These are phyloP conservation scores for Annulohypoxylon bovei DNA, from an alignment of 495 filamentous ascomycete species.

Conservation along the genomic window DNA sequence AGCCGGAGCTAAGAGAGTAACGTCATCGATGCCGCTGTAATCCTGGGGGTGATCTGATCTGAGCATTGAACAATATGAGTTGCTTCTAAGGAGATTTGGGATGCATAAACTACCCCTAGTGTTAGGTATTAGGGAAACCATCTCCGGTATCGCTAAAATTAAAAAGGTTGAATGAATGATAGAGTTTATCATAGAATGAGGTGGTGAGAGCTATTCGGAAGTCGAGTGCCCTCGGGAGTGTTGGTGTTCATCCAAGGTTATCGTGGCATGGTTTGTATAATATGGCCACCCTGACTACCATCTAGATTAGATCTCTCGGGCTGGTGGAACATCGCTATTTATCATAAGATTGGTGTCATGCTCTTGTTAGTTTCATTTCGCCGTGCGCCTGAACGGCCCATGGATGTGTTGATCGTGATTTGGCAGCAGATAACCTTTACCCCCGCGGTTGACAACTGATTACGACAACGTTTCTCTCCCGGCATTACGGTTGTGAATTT, in stretches of 20 bases:
- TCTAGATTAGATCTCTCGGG: neutral
- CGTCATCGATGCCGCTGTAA: constrained; percentile 5
- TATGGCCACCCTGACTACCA: neutral
- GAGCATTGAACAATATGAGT: neutral
- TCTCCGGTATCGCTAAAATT: neutral
- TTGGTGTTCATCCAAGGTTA: neutral
- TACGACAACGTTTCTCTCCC: neutral
- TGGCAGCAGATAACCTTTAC: neutral
- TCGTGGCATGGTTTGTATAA: neutral
- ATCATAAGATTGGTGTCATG: neutral
- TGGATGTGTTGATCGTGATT: neutral
- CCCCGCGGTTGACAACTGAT: neutral
- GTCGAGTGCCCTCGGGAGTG: neutral
- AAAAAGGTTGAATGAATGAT: no score
- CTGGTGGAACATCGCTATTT: neutral
- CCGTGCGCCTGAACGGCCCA: neutral
- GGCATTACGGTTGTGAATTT: neutral
- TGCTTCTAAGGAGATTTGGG: neutral
- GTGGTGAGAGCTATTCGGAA: neutral
- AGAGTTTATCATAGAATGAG: neutral
- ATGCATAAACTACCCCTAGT: neutral
- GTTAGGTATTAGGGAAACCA: neutral
- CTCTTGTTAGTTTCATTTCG: neutral
- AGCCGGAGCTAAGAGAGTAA: neutral
- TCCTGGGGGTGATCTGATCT: constrained; percentile 22